Evolutionary conservation across 2,329 filamentous ascomycete species (phyloP).

Genomic region (Fusarium dimerum): DNA sequence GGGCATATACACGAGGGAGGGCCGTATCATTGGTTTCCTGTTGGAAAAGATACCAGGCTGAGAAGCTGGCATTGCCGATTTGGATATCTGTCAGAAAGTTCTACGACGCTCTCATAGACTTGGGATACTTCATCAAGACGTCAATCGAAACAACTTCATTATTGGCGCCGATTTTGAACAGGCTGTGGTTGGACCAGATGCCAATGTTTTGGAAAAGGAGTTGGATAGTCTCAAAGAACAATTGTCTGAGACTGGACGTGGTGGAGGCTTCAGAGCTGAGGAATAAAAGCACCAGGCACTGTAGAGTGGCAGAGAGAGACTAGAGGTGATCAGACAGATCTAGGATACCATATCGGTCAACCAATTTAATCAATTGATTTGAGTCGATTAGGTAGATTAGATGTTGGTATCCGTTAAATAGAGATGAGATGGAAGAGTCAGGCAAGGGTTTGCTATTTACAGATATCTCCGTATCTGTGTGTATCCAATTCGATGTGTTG

Average conservation of each 20-base stretch:
- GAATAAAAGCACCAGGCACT: too few relatives aligned
- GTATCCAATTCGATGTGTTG: too few relatives aligned
- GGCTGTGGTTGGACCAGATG: not conserved
- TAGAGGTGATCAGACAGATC: too few relatives aligned
- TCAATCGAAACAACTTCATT: slow-evolving; percentile 1
- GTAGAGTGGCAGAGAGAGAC: too few relatives aligned
- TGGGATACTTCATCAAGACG: not conserved
- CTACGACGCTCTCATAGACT: not conserved
- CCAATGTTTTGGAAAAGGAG: not conserved
- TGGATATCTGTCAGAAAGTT: not conserved
- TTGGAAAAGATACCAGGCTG: not conserved
- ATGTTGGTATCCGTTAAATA: too few relatives aligned
- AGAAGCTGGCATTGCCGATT: not conserved
- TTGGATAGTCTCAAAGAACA: not conserved
- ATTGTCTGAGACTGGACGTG: not conserved
- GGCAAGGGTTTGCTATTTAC: too few relatives aligned
- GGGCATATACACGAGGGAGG: slow-evolving; percentile 5
- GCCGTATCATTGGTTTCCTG: slow-evolving; percentile 1
- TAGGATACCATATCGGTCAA: too few relatives aligned
- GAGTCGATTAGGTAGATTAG: too few relatives aligned
- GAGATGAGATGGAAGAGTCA: too few relatives aligned
- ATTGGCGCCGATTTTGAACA: not conserved
- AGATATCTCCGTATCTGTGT: too few relatives aligned
- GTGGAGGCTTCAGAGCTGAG: not conserved
- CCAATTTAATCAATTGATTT: too few relatives aligned